These are phyloP conservation scores for Euphrasia arctica DNA, from an alignment of 305 asterid species.

Conservation along the genomic window DNA sequence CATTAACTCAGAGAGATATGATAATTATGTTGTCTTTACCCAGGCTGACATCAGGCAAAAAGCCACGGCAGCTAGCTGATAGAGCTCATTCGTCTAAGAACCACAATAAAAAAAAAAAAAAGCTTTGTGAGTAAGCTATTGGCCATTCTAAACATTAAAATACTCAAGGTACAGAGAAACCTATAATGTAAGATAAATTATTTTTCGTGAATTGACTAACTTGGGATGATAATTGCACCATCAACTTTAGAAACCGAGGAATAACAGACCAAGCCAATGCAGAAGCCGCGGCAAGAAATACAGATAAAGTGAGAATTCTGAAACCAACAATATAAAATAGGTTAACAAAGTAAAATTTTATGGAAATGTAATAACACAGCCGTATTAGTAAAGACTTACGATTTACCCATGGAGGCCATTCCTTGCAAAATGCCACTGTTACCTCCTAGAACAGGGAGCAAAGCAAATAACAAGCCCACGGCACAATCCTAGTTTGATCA, in stretches of 20 bases:
- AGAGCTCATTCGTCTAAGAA: constrained; percentile 86
- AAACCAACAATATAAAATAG: constrained; percentile 28
- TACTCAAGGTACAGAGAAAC: background rate
- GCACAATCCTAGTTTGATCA: constrained; percentile 75
- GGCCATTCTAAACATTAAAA: constrained; percentile 19
- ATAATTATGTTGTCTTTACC: constrained; percentile 50
- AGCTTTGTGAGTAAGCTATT: constrained; percentile 30
- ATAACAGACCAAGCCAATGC: constrained; percentile 78
- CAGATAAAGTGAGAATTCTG: constrained; percentile 75
- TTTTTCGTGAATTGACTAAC: constrained; percentile 43
- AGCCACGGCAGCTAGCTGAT: constrained; percentile 95
- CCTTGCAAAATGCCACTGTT: constrained; percentile 82
- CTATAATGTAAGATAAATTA: constrained; percentile 8
- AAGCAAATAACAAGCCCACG: constrained; percentile 93
- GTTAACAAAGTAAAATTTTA: constrained; percentile 20
- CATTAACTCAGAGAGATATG: background rate
- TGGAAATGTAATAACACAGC: constrained; percentile 7
- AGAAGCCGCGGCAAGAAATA: constrained; percentile 71
- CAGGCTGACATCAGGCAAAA: constrained; percentile 98
- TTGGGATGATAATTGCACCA: constrained; percentile 83
- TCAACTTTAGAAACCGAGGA: constrained; percentile 83
- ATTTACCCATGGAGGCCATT: constrained; percentile 84
- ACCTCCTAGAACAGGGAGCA: constrained; percentile 96
- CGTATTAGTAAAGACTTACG: constrained; percentile 47
- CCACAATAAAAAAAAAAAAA: constrained; percentile 27